Evolutionary conservation across 73 alveolate species (phyloP).

Genomic region (Tetrahymena thermophila): DNA sequence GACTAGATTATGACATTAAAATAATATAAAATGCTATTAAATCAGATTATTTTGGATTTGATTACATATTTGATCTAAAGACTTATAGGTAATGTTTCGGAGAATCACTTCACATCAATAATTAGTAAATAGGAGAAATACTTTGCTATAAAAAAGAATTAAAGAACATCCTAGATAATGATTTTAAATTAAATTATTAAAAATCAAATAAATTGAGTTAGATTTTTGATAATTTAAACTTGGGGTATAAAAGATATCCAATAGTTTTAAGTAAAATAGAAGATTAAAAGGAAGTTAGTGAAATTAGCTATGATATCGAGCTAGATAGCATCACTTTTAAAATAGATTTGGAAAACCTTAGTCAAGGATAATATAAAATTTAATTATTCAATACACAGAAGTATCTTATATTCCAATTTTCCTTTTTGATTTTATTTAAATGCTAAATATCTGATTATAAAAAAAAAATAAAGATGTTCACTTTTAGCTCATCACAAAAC

Average conservation of each 20-base stretch:
- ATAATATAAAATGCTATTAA: background rate
- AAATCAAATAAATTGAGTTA: background rate
- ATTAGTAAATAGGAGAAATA: background rate
- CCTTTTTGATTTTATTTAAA: background rate
- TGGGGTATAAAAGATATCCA: background rate
- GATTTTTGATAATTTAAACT: background rate
- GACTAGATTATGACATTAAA: background rate
- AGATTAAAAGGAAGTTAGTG: background rate
- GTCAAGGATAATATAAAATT: background rate
- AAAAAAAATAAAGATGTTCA: background rate
- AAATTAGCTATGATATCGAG: background rate
- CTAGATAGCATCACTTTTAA: background rate
- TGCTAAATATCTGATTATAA: background rate
- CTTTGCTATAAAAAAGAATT: background rate
- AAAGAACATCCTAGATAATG: background rate
- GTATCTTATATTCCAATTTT: background rate
- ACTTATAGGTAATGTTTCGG: background rate
- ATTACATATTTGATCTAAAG: background rate
- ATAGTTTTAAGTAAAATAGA: background rate
- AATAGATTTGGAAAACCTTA: background rate
- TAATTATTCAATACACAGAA: background rate
- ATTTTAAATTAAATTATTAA: background rate
- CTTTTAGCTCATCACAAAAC: background rate
- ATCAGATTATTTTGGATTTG: background rate
- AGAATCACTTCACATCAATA: background rate